phyloP scores from a whole-genome alignment of 2,329 filamentous ascomycete species.

The Hypoxylon sp. region DNA sequence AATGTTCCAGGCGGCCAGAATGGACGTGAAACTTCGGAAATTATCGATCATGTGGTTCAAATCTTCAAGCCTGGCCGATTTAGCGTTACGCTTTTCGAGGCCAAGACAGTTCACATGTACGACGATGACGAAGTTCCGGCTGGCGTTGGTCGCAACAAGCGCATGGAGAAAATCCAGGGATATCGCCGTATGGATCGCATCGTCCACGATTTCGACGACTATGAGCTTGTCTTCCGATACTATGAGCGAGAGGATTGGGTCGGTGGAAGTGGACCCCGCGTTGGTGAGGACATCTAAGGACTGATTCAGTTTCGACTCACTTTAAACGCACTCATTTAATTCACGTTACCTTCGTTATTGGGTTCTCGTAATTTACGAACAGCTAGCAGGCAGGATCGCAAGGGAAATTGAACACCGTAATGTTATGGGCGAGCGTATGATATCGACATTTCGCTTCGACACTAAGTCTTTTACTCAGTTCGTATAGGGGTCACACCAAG shows the following conservation, averaged over 20 bases:
- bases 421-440: constrained; percentile 2
- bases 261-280: constrained; percentile 66
- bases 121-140: constrained; percentile 58
- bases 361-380: constrained; percentile 4
- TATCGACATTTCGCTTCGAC: constrained; percentile 22
- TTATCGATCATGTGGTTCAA: constrained; percentile 92
- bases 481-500: constrained; percentile 14
- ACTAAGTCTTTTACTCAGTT: not conserved
- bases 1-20: constrained; percentile 93
- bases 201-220: constrained; percentile 97
- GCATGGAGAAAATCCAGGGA: constrained; percentile 84
- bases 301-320: constrained; percentile 2
- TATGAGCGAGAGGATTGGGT: constrained; percentile 90
- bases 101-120: constrained; percentile 71
- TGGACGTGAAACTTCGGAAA: constrained; percentile 88
- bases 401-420: constrained; percentile 8
- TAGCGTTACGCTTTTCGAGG: constrained; percentile 96
- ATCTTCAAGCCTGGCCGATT: constrained; percentile 99
- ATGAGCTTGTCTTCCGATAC: constrained; percentile 96
- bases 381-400: constrained; percentile 24
- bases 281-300: constrained; percentile 65
- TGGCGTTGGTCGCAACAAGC: constrained; percentile 59
- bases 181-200: constrained; percentile 94
- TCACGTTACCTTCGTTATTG: constrained; percentile 7
- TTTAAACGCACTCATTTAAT: constrained; percentile 4